Evolutionary conservation across 208 protist genomes (phyloP), one percentile per base, ranked within the genome.

Genomic region (Porcisia deanei): DNA sequence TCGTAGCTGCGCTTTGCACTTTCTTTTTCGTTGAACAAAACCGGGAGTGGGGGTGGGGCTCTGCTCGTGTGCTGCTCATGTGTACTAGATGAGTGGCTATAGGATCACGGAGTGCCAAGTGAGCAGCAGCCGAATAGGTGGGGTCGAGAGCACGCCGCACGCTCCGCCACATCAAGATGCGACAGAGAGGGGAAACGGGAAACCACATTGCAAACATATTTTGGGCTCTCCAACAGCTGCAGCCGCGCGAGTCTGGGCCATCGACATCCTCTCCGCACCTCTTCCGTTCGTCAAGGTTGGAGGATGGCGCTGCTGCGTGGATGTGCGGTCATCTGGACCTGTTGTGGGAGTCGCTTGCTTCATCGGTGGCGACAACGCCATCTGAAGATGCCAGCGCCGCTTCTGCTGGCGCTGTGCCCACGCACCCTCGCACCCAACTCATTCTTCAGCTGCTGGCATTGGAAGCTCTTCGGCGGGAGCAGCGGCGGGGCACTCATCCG

Each of bases 241-340:
- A 71, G 34, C 30, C 66, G 30, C 66, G 47, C 68, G 20, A 4
- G 43, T 43, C 47, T 8, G n/a, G 25, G 30, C 49, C 30, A 41
- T 37, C 37, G 67, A 3, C 64, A n/a, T 60, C 65, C 18, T 66
- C 65, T 25, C 22, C 55, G n/a, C 3, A 20, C 14, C 12, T 8
- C 41, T 16, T 63, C 34, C 2, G 18, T 8, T 14, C 18, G 34
- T 16, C 49, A 20, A 49, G 47, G n/a, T 63, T 73, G 16, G 54
- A 59, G 49, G 67, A 69, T 39, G 78, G 72, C 3, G 78, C 72
- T 6, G 72, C 71, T n/a, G 78, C 72, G 58, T 77, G 71, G 78
- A 69, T 82, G 73, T 82, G 78, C 60, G 63, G 59, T 65, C 66
- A 70, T 6, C 72, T 82, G 20, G 78, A 82, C 16, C n/a, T 54